Base-by-base conservation (phyloP, 2,329 filamentous ascomycete genomes). In the Colletotrichum musicola region DNA sequence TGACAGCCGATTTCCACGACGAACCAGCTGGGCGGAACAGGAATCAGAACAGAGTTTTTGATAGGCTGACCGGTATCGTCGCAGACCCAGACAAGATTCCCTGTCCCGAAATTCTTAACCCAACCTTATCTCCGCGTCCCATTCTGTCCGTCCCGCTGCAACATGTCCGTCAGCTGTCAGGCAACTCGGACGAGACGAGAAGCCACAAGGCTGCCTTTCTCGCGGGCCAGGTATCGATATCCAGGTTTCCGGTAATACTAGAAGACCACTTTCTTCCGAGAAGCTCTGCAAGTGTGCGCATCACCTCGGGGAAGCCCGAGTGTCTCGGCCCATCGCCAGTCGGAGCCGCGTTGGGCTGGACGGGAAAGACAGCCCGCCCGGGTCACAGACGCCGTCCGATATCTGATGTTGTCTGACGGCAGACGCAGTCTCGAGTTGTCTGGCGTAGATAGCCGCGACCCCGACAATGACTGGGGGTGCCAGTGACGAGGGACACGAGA, bases 371-470 rank as follows among this genome's bases (percentile, higher is more conserved):
- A 20, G 35, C 35, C 35, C 35, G 27, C n/a, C 22, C 30, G 30
- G 30, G 30, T 35, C 13, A 62, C 50, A 44, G 53, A 63, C 40
- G 40, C 50, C 65, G 65, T 55, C 55, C 65, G 50, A 61, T 68
- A 20, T 64, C 9, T 25, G 27, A 9, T 53, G 60, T 25, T 25
- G 42, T 54, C 40, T 64, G 53, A 49, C 47, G 54, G 44, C 46
- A 47, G 55, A 64, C 38, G 51, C 53, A 27, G 60, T 49, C 64
- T 64, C 60, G 42, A 58, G 47, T 40, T 59, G 60, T 25, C 47
- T 64, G 16, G 46, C 25, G 60, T 47, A 46, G 18, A 64, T 12
- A 40, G 57, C 53, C 38, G 54, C 27, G 25, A 49, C 46, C 20
- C 22, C 42, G 16, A 14, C 42, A 9, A 14, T 14, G 16, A 14